Percentiles rank a stretch among this genome's conserved stretches.
Evolutionary conservation across 768 basidiomycete genomes (phyloP).

Genomic region (Gyrodon lividus): DNA sequence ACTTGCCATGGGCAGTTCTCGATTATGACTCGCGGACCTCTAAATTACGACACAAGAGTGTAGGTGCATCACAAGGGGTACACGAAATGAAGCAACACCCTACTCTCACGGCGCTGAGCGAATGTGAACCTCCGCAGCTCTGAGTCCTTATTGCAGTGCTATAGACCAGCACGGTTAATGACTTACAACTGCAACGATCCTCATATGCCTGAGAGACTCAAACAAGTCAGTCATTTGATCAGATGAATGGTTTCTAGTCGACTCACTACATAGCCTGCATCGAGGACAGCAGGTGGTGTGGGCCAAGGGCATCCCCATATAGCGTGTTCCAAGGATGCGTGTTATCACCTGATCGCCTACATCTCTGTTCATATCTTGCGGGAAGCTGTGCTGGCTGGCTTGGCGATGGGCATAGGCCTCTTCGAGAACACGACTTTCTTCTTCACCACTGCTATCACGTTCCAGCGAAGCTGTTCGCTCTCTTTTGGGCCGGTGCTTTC

Average conservation of each 20-base stretch:
- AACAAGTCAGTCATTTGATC: background rate
- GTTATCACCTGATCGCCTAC: background rate
- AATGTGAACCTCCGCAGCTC: background rate
- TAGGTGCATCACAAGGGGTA: background rate
- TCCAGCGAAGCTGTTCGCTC: slow-evolving; percentile 43
- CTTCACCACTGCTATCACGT: slow-evolving; percentile 69
- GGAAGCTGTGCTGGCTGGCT: slow-evolving; percentile 24
- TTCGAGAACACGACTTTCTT: slow-evolving; percentile 83
- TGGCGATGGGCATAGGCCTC: slow-evolving; percentile 72
- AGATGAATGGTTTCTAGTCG: background rate
- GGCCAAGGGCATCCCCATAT: slow-evolving; percentile 18
- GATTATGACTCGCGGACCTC: slow-evolving; percentile 10
- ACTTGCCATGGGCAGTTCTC: slow-evolving; percentile 16
- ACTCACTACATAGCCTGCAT: background rate
- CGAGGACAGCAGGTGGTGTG: slow-evolving; percentile 7
- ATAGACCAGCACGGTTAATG: background rate
- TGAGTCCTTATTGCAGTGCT: background rate
- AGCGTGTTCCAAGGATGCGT: slow-evolving; percentile 19
- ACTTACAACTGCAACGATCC: background rate
- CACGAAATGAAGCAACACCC: background rate
- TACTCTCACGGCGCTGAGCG: background rate
- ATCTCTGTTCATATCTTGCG: slow-evolving; percentile 14
- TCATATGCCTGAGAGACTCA: background rate
- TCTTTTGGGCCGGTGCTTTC: slow-evolving; percentile 1
- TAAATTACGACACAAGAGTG: slow-evolving; percentile 6